phyloP scores from a whole-genome alignment of 2,329 filamentous ascomycete genomes.

The Tolypocladium nubicola region DNA sequence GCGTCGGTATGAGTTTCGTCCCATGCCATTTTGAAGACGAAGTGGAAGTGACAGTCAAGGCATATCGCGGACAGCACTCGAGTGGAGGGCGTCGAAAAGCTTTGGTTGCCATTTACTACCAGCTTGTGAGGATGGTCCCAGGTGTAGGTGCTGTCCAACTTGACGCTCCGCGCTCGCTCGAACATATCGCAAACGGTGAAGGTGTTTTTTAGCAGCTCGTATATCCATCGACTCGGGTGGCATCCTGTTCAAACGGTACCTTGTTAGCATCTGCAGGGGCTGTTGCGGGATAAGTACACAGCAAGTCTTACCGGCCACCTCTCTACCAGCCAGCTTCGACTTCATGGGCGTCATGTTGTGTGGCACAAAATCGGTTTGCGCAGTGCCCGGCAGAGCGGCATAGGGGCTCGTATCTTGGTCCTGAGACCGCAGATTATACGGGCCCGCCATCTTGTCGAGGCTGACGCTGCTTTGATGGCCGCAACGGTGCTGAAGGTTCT shows the following conservation, averaged over 20 bases:
- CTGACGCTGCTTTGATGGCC: neutral
- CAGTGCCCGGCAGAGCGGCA: slow-evolving; percentile 21
- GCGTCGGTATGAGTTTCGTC: slow-evolving; percentile 14
- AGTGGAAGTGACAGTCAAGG: slow-evolving; percentile 30
- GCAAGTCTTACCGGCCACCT: slow-evolving; percentile 14
- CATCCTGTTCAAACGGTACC: slow-evolving; percentile 13
- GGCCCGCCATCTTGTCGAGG: slow-evolving; percentile 14
- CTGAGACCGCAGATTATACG: slow-evolving; percentile 17
- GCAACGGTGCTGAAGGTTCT: neutral
- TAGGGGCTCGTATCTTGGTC: slow-evolving; percentile 18
- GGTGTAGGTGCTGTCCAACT: slow-evolving; percentile 17
- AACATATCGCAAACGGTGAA: slow-evolving; percentile 25
- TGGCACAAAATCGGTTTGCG: slow-evolving; percentile 14
- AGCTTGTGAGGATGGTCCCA: slow-evolving; percentile 26
- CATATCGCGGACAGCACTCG: slow-evolving; percentile 26
- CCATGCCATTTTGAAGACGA: slow-evolving; percentile 27
- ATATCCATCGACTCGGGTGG: slow-evolving; percentile 29
- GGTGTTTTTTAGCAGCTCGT: slow-evolving; percentile 27
- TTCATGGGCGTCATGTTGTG: slow-evolving; percentile 22
- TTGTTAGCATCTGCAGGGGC: neutral
- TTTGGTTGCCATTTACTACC: slow-evolving; percentile 29
- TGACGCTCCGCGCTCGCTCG: slow-evolving; percentile 18
- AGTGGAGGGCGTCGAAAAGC: slow-evolving; percentile 13
- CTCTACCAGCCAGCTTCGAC: slow-evolving; percentile 13
- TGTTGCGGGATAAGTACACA: neutral